Percentiles rank a stretch among this genome's conserved stretches.
These are phyloP conservation scores for Triadica sebifera DNA, from an alignment of 345 rosid genomes.

Conservation along the genomic window DNA sequence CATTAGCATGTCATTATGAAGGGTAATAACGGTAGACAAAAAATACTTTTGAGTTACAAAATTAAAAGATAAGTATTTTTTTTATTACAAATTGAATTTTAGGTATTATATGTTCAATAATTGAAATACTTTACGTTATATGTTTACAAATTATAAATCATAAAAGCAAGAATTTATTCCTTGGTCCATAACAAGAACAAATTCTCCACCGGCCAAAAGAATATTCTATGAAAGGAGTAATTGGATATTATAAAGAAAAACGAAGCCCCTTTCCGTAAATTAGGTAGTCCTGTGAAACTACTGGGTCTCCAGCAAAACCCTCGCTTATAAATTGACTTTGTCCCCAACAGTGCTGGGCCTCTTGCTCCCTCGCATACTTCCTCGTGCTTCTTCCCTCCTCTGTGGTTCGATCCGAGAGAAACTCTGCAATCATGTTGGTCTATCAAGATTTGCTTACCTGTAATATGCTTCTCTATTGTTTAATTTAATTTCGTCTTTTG, in stretches of 20 bases:
- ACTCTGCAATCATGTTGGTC: constrained; percentile 79
- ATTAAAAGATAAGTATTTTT: too few species aligned
- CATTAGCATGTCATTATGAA: too few species aligned
- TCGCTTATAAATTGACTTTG: constrained; percentile 29
- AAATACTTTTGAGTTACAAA: too few species aligned
- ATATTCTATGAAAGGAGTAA: background rate
- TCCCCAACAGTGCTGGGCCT: accelerated
- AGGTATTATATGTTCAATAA: too few species aligned
- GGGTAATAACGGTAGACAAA: too few species aligned
- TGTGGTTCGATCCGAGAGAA: constrained; percentile 29
- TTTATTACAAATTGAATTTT: too few species aligned
- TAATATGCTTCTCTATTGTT: constrained; percentile 11
- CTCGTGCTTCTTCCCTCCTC: constrained; percentile 35
- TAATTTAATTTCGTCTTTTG: constrained; percentile 1
- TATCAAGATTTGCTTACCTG: constrained; percentile 81
- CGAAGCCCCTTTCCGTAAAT: constrained; percentile 16
- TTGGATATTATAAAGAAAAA: background rate
- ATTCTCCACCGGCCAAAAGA: background rate
- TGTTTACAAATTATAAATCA: too few species aligned
- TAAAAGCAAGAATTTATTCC: background rate
- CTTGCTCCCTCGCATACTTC: constrained; percentile 26
- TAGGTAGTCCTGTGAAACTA: background rate
- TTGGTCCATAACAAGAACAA: background rate
- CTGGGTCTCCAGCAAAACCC: constrained; percentile 33
- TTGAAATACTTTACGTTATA: too few species aligned